A percentile compares a stretch with the other conserved stretches of the same genome.
phyloP scores from a whole-genome alignment of 768 basidiomycete genomes.

The Krasilnikovozyma curviuscula region DNA sequence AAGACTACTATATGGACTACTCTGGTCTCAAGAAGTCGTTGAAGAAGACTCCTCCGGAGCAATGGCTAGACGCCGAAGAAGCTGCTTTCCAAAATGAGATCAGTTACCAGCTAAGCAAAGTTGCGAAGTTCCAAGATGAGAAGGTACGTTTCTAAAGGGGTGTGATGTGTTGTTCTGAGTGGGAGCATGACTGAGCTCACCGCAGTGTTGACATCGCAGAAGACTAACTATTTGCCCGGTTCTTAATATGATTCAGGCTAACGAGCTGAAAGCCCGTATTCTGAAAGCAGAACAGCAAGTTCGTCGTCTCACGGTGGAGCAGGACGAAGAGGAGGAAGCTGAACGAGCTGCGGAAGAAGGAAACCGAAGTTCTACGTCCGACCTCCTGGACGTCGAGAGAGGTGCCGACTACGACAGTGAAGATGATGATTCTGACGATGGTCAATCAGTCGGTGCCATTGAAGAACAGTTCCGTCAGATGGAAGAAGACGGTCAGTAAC shows the following conservation, averaged over 20 bases:
- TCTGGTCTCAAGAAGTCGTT: constrained; percentile 73
- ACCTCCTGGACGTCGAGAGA: constrained; percentile 18
- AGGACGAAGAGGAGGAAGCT: constrained; percentile 22
- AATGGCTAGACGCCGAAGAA: constrained; percentile 65
- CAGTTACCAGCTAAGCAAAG: constrained; percentile 74
- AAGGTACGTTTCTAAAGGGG: constrained; percentile 38
- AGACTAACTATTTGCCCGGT: not conserved
- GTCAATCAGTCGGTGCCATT: constrained; percentile 40
- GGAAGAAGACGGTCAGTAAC: constrained; percentile 46
- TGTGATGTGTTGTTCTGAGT: constrained; percentile 13
- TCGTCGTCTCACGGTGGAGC: constrained; percentile 9
- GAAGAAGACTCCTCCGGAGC: constrained; percentile 37
- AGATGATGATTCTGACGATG: constrained; percentile 22
- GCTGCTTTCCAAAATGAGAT: constrained; percentile 58
- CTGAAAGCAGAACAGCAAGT: not conserved
- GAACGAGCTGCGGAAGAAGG: constrained; percentile 59
- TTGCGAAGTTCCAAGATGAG: constrained; percentile 74
- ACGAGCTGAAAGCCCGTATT: not conserved
- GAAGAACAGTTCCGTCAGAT: constrained; percentile 71
- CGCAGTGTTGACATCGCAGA: not conserved
- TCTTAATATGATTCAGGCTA: not conserved
- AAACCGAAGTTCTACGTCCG: constrained; percentile 21
- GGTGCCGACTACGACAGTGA: constrained; percentile 19
- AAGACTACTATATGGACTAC: constrained; percentile 72
- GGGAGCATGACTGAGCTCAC: constrained; percentile 19